Evolutionary conservation across 768 basidiomycete species (phyloP).

Genomic region (Symmetrospora coprosmae): DNA sequence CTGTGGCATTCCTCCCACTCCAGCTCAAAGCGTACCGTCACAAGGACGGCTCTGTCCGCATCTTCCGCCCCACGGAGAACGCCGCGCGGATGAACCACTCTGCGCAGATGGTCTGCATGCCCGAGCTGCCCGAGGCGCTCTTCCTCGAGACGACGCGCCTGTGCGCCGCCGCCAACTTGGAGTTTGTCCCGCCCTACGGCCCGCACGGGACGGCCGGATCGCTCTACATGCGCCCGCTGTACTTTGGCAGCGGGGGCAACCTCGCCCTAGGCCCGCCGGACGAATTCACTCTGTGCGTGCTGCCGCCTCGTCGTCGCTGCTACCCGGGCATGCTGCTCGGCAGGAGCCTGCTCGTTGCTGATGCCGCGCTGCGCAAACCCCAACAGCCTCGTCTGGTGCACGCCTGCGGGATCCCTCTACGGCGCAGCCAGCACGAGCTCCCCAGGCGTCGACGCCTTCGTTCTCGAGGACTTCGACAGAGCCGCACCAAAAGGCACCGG

Average conservation of each 20-base stretch:
- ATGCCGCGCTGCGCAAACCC: too few species aligned
- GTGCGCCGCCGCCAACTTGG: constrained; percentile 29
- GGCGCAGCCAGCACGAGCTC: constrained; percentile 26
- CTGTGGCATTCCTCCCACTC: neutral
- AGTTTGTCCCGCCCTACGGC: constrained; percentile 31
- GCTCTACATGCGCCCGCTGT: constrained; percentile 24
- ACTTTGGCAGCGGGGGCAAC: constrained; percentile 25
- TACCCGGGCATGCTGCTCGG: neutral
- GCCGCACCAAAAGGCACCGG: constrained; percentile 30
- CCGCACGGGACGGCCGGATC: constrained; percentile 24
- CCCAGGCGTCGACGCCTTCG: constrained; percentile 29
- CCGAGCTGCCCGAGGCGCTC: constrained; percentile 26
- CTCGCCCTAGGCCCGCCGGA: constrained; percentile 25
- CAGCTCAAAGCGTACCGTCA: constrained; percentile 32
- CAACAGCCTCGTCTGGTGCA: constrained; percentile 21
- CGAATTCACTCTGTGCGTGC: constrained; percentile 32
- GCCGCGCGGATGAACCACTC: constrained; percentile 25
- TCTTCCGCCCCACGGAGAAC: constrained; percentile 34
- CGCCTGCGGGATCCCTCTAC: constrained; percentile 31
- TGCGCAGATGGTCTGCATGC: constrained; percentile 28
- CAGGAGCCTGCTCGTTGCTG: neutral
- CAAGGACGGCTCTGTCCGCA: constrained; percentile 28
- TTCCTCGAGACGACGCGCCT: constrained; percentile 29
- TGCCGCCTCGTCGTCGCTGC: too few species aligned
- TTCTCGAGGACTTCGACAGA: constrained; percentile 31